Evolutionary conservation across 139 green algal species (phyloP).

Genomic region (Eudorina sp.): DNA sequence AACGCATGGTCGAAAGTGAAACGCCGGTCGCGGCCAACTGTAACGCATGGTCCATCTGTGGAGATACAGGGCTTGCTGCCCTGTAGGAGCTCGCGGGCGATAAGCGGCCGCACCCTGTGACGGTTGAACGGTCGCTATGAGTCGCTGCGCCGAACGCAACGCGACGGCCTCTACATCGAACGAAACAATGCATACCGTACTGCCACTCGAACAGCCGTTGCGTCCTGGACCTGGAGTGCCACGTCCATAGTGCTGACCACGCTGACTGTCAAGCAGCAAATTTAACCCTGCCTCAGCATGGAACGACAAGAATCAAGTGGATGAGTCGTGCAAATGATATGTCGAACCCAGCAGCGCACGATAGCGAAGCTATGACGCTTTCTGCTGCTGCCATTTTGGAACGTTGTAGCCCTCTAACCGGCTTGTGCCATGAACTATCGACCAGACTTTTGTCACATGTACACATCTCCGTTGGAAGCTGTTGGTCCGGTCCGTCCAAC

Average conservation of each 20-base stretch:
- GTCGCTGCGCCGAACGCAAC: conserved; percentile 30
- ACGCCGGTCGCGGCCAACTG: conserved; percentile 40
- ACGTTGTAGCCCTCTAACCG: no score
- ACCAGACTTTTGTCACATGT: no score
- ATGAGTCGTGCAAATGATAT: no score
- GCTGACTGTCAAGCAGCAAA: no score
- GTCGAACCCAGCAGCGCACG: no score
- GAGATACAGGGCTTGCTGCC: conserved; percentile 30
- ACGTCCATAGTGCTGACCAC: conserved; percentile 7
- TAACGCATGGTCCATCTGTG: conserved; percentile 33
- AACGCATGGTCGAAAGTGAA: conserved; percentile 63
- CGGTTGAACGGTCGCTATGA: background rate
- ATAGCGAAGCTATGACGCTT: no score
- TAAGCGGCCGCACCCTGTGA: conserved; percentile 46
- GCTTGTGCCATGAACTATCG: no score
- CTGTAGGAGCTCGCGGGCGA: conserved; percentile 44
- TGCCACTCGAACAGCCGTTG: conserved; percentile 10
- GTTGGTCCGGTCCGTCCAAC: no score
- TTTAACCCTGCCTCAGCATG: no score
- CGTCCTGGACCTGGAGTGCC: conserved; percentile 13
- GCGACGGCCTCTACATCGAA: background rate
- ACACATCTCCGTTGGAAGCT: no score
- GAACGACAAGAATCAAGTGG: no score
- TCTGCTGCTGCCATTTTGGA: background rate
- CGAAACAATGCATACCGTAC: conserved; percentile 15